Conservation (phyloP, 805 yeast species). For the Hanseniaspora jakobsenii region DNA sequence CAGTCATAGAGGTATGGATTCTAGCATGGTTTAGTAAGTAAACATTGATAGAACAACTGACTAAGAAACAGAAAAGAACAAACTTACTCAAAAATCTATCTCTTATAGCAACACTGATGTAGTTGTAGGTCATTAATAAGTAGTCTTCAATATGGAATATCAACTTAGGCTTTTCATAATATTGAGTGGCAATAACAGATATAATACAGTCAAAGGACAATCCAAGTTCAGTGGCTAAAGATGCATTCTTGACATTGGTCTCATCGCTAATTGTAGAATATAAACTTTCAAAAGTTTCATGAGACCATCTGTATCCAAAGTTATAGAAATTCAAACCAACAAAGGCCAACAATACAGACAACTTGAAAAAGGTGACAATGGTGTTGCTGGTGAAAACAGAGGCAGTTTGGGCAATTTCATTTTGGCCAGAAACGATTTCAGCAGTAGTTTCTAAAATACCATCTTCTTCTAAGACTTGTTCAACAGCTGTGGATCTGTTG, state of each 20-base stretch:
- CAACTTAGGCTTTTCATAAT: conserved; percentile 46
- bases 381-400: conserved; percentile 29
- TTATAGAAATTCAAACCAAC: conserved; percentile 55
- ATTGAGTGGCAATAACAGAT: conserved; percentile 45
- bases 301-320: conserved; percentile 60
- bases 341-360: conserved; percentile 48
- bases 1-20: conserved; percentile 39
- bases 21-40: conserved; percentile 81
- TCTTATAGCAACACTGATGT: conserved; percentile 55
- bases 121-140: conserved; percentile 38
- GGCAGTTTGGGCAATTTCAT: conserved; percentile 19
- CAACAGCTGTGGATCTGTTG: conserved; percentile 65
- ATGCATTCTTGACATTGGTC: not conserved
- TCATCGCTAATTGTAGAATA: conserved; percentile 8
- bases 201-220: conserved; percentile 38
- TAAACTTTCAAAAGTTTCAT: conserved; percentile 32
- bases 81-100: conserved; percentile 73
- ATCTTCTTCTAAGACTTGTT: conserved; percentile 80
- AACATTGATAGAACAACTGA: conserved; percentile 69
- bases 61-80: conserved; percentile 55
- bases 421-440: conserved; percentile 42
- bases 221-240: not conserved
- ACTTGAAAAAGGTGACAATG: conserved; percentile 43
- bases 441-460: conserved; percentile 72
- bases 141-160: conserved; percentile 53